Base-by-base conservation (phyloP, 495 filamentous ascomycete species). In the Talaromyces wortmannii region DNA sequence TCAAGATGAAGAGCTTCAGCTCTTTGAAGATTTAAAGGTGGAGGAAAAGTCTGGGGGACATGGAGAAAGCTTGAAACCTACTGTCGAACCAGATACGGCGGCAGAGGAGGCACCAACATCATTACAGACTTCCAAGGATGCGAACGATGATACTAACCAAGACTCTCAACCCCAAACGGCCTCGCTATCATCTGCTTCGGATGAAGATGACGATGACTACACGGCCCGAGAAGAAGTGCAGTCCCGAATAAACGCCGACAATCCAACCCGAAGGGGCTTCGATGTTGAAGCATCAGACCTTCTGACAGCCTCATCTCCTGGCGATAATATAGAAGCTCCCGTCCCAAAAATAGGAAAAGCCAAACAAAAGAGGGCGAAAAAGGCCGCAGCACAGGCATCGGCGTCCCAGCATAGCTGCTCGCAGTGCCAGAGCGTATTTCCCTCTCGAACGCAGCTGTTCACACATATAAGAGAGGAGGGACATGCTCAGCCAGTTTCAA, bases 351-450 rank as follows among this genome's bases (percentile, higher is more conserved):
- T 89, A 3, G 92, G 94, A 23, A 96, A 92, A 67, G 94, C 94
- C 7, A 96, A 92, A 65, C 80, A 87, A 56, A 96, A 90, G 65
- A 81, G 89, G 45, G 86, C 89, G 43, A 96, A 91, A 67, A 90
- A 83, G 62, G 87, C 86, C 15, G 87, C 88, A 30, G 79, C 83
- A 33, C 69, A 80, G 53, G 76, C 81, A 16, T 66, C 58, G 7
- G 63, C 50, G 57, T 66, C 30, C n/a, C 61, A 50, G 45, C 55
- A 16, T 57, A 79, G 61, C 46, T 96, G 90, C 64, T 67, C 72
- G 2, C 65, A 68, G 4, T 95, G 90, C 66, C 71, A 79, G 43
- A 73, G 73, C 12, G 64, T 57, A 0, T 94, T 92, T 60, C 55
- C 81, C 0, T 87, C 85, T 5, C 87, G 82, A 59, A 88, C 79